Evolutionary conservation across 176 grass and related monocot genomes (phyloP).

Genomic region (Phragmites australis): DNA sequence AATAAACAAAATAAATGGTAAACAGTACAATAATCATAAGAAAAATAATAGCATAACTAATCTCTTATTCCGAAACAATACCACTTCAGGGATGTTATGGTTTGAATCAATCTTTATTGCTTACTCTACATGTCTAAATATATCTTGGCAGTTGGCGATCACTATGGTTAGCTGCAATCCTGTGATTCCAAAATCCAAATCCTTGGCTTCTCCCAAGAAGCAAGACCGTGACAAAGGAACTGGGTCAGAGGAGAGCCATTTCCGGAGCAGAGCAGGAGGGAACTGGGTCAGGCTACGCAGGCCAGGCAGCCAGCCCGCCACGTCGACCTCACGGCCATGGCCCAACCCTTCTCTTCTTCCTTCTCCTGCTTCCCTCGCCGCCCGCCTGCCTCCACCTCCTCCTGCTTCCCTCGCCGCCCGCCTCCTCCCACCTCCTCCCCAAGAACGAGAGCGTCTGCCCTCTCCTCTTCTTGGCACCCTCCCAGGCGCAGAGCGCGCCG

Average conservation of each 20-base stretch:
- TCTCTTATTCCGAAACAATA: too few species aligned
- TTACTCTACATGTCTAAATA: too few species aligned
- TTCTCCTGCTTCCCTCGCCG: background rate
- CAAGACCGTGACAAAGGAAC: background rate
- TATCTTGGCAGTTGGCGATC: too few species aligned
- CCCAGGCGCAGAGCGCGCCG: background rate
- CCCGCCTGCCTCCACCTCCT: background rate
- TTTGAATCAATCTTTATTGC: too few species aligned
- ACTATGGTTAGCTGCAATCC: too few species aligned
- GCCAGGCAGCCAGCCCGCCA: constrained; percentile 23
- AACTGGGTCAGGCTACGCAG: background rate
- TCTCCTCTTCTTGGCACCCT: constrained; percentile 7
- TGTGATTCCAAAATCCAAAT: too few species aligned
- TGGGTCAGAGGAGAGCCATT: background rate
- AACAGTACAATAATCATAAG: too few species aligned
- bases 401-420: background rate
- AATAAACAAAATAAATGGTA: too few species aligned
- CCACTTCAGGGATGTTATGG: too few species aligned
- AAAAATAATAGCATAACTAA: too few species aligned
- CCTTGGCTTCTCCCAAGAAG: background rate
- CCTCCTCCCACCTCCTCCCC: background rate
- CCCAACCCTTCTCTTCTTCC: background rate
- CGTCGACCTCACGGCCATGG: constrained; percentile 36
- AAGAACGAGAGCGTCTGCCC: background rate
- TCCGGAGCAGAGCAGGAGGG: background rate